Evolutionary conservation across 768 basidiomycete genomes (phyloP).

Genomic region (Kwoniella dendrophila): DNA sequence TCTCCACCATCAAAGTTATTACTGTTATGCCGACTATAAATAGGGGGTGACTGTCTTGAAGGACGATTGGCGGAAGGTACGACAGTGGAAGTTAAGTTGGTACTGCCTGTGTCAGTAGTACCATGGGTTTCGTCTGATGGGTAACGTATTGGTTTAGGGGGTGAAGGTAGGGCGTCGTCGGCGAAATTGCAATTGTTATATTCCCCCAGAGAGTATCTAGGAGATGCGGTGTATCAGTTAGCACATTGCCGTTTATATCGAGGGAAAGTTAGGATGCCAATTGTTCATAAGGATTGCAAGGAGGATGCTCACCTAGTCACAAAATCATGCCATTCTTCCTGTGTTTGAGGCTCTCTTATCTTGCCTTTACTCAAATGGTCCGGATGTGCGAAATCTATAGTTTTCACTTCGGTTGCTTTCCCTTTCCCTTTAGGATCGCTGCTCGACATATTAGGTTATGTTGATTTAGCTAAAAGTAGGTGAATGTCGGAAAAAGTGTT

Average conservation of each 20-base stretch:
- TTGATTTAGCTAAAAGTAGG: too few relatives aligned
- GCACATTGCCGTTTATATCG: too few relatives aligned
- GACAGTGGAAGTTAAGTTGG: neutral
- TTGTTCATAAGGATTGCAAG: neutral
- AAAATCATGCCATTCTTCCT: constrained; percentile 32
- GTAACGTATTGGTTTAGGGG: neutral
- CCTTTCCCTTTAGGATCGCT: constrained; percentile 5
- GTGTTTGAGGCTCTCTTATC: constrained; percentile 14
- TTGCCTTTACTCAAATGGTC: neutral
- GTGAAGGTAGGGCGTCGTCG: constrained; percentile 1
- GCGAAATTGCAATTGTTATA: constrained; percentile 16
- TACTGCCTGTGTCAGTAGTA: neutral
- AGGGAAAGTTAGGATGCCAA: neutral
- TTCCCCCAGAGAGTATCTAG: constrained; percentile 19
- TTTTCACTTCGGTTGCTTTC: neutral
- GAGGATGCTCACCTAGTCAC: constrained; percentile 21
- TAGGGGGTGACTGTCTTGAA: neutral
- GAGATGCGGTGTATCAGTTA: too few relatives aligned
- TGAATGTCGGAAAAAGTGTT: too few relatives aligned
- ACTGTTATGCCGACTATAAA: neutral
- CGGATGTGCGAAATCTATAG: constrained; percentile 6
- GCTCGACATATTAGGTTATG: neutral
- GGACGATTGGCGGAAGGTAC: neutral
- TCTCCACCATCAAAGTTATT: neutral
- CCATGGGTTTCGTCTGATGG: neutral